Evolutionary conservation across 208 protist genomes (phyloP).

Genomic region (Endotrypanum monterogeii): DNA sequence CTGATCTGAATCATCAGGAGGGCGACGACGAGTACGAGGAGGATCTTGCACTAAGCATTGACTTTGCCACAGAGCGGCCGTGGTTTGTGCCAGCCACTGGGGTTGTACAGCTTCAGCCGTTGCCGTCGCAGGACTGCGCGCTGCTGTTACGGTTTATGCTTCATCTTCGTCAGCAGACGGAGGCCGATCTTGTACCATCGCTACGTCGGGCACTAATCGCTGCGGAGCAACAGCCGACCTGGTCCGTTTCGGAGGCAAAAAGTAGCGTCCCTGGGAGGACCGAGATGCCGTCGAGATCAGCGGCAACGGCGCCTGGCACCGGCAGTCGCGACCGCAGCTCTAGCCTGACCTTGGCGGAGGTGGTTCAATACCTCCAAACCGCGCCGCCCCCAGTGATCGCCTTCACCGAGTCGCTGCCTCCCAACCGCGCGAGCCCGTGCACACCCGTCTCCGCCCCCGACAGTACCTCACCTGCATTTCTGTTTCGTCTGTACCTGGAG

Average conservation of each 20-base stretch:
- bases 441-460: background rate
- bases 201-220: constrained; percentile 30
- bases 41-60: constrained; percentile 4
- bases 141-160: constrained; percentile 63
- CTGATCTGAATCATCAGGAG: background rate
- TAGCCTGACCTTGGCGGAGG: constrained; percentile 49
- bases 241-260: background rate
- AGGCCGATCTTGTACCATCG: constrained; percentile 36
- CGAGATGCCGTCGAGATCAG: background rate
- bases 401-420: constrained; percentile 56
- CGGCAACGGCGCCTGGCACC: background rate
- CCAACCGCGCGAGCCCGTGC: background rate
- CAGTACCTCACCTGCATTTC: constrained; percentile 50
- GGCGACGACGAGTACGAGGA: constrained; percentile 17
- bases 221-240: constrained; percentile 8
- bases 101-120: constrained; percentile 50
- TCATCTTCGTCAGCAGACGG: constrained; percentile 56
- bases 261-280: background rate
- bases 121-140: constrained; percentile 46
- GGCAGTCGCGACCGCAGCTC: background rate
- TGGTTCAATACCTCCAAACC: constrained; percentile 64
- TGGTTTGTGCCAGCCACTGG: constrained; percentile 65
- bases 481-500: constrained; percentile 83
- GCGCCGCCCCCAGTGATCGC: constrained; percentile 71
- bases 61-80: constrained; percentile 29